phyloP scores from a whole-genome alignment of 176 grass and related monocot genomes.

The Poa annua region DNA sequence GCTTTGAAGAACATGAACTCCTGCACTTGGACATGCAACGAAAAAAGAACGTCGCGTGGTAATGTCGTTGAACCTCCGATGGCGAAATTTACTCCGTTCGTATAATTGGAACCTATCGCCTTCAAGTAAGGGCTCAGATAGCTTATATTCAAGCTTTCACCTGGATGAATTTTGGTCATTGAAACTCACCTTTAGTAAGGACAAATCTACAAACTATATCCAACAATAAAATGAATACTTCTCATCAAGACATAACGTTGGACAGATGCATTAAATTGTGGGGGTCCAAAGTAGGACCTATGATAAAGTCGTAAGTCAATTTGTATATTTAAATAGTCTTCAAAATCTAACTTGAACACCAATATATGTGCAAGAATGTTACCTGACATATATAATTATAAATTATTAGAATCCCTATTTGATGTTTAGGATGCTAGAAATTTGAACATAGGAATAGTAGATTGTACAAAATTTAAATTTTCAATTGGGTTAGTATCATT shows the following conservation, averaged over 20 bases:
- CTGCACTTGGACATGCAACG: slow-evolving; percentile 68
- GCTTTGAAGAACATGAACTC: slow-evolving; percentile 78
- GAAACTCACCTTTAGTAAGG: slow-evolving; percentile 34
- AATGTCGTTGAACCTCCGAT: slow-evolving; percentile 56
- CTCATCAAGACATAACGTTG: background rate
- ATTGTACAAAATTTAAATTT: background rate
- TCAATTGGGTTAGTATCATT: background rate
- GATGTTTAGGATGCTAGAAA: background rate
- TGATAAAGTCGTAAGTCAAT: background rate
- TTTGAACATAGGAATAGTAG: background rate
- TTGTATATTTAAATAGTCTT: background rate
- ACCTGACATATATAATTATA: background rate
- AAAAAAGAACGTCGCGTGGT: slow-evolving; percentile 57
- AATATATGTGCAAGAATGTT: background rate
- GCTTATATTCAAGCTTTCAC: slow-evolving; percentile 79
- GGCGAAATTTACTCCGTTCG: slow-evolving; percentile 83
- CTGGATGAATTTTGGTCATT: slow-evolving; percentile 44
- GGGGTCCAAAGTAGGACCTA: slow-evolving; percentile 1
- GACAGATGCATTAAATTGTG: background rate
- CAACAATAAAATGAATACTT: background rate
- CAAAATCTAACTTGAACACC: background rate
- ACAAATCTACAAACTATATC: background rate
- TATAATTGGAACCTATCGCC: slow-evolving; percentile 75
- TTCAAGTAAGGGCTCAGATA: slow-evolving; percentile 84
- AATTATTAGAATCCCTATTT: background rate